These are phyloP conservation scores for Gnomoniopsis sp. DNA, from an alignment of 2,329 filamentous ascomycete genomes.

Conservation along the genomic window DNA sequence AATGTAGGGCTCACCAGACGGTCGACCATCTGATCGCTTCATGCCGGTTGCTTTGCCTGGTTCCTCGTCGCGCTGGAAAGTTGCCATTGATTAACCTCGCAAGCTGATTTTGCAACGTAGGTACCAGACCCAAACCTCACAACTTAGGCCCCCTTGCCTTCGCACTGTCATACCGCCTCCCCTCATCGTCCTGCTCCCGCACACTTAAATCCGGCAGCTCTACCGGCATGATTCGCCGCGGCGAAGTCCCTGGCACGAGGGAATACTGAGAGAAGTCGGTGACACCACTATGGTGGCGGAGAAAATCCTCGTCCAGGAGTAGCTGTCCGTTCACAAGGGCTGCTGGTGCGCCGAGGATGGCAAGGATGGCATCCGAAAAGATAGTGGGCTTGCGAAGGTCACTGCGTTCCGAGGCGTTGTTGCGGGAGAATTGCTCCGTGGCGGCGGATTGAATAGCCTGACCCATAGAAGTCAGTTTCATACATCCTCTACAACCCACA, in stretches of 20 bases:
- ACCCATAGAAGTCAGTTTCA: background rate
- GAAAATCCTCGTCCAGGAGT: constrained; percentile 77
- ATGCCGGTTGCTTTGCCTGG: too few relatives aligned
- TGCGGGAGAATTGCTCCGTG: constrained; percentile 51
- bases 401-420: constrained; percentile 42
- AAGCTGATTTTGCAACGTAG: background rate
- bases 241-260: constrained; percentile 59
- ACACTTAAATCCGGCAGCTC: constrained; percentile 68
- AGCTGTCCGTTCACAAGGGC: constrained; percentile 66
- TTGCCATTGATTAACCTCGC: background rate
- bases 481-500: background rate
- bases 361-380: constrained; percentile 76
- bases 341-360: constrained; percentile 61
- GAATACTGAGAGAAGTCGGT: constrained; percentile 71
- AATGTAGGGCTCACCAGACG: too few relatives aligned
- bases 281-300: constrained; percentile 61
- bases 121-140: constrained; percentile 20
- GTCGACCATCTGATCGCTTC: too few relatives aligned
- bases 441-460: constrained; percentile 71
- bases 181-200: constrained; percentile 77
- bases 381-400: constrained; percentile 69
- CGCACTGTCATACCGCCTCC: constrained; percentile 65
- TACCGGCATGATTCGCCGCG: constrained; percentile 75
- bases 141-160: constrained; percentile 35
- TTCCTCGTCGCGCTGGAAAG: too few relatives aligned